phyloP scores from a whole-genome alignment of 2,329 filamentous ascomycete species.

The Pestalotiopsis sp. region DNA sequence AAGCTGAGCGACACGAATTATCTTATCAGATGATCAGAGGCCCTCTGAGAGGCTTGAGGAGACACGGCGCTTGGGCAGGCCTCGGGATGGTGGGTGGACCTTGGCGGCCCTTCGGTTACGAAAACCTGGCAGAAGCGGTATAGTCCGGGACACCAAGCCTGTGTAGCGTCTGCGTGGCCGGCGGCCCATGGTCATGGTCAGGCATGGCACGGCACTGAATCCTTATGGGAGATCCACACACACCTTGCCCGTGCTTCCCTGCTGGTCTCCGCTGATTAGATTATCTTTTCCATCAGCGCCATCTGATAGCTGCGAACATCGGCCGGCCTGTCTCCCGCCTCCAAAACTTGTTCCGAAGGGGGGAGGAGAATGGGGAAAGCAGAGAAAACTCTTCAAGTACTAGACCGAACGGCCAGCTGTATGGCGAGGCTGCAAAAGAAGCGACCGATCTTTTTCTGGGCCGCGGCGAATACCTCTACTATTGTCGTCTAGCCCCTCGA shows the following conservation, averaged over 20 bases:
- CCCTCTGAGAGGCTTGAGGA: not conserved
- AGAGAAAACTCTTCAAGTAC: not conserved
- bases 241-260: not conserved
- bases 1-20: slow-evolving; percentile 9
- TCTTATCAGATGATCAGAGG: slow-evolving; percentile 16
- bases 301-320: slow-evolving; percentile 8
- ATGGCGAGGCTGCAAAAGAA: not conserved
- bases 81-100: not conserved
- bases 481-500: not conserved
- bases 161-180: slow-evolving; percentile 2
- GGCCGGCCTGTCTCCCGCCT: not conserved
- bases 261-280: slow-evolving; percentile 5
- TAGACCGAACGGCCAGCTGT: not conserved
- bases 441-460: not conserved
- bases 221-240: not conserved
- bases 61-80: not conserved
- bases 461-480: not conserved
- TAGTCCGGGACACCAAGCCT: not conserved
- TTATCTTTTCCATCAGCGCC: slow-evolving; percentile 2
- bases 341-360: not conserved
- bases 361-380: not conserved
- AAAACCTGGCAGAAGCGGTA: not conserved
- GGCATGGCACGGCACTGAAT: not conserved
- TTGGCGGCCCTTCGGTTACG: not conserved
- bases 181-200: not conserved